These are phyloP conservation scores for Chloromonas sp. DNA, from an alignment of 163 green algal species.

Conservation along the genomic window DNA sequence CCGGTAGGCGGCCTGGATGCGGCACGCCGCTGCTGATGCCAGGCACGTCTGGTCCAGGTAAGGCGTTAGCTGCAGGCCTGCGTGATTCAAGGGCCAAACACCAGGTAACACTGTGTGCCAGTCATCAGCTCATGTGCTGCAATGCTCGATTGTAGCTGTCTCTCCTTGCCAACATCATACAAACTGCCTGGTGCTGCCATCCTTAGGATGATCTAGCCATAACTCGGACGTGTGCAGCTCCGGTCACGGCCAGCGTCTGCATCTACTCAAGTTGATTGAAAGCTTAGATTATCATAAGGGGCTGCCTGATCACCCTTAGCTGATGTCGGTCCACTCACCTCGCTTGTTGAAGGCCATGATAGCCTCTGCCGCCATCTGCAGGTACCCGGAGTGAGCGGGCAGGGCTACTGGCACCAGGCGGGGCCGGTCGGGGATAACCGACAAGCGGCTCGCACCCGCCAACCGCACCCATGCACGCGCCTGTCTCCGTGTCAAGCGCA, in stretches of 20 bases:
- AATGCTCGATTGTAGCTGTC: too few relatives aligned
- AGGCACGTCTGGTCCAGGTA: conserved; percentile 8
- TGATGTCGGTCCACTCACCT: not conserved
- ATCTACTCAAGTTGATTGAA: too few relatives aligned
- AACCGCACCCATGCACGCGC: conserved; percentile 2
- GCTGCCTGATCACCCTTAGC: too few relatives aligned
- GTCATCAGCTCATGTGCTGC: too few relatives aligned
- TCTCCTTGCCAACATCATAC: too few relatives aligned
- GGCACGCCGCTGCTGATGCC: not conserved
- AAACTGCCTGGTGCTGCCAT: too few relatives aligned
- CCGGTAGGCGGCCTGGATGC: conserved; percentile 11
- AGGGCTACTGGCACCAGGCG: conserved; percentile 5
- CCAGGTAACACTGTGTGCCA: too few relatives aligned
- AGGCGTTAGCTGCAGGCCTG: conserved; percentile 17
- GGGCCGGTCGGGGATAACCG: not conserved
- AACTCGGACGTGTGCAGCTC: too few relatives aligned
- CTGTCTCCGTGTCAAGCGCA: not conserved
- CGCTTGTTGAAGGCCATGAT: conserved; percentile 17
- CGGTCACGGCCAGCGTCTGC: too few relatives aligned
- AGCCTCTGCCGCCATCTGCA: conserved; percentile 16
- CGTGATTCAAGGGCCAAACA: not conserved
- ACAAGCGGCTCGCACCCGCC: not conserved
- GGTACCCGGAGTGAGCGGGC: conserved; percentile 3
- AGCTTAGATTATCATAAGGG: too few relatives aligned
- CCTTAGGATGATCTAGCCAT: too few relatives aligned